Conservation (phyloP, 768 basidiomycete genomes). For the Boletus tylopilopsis region DNA sequence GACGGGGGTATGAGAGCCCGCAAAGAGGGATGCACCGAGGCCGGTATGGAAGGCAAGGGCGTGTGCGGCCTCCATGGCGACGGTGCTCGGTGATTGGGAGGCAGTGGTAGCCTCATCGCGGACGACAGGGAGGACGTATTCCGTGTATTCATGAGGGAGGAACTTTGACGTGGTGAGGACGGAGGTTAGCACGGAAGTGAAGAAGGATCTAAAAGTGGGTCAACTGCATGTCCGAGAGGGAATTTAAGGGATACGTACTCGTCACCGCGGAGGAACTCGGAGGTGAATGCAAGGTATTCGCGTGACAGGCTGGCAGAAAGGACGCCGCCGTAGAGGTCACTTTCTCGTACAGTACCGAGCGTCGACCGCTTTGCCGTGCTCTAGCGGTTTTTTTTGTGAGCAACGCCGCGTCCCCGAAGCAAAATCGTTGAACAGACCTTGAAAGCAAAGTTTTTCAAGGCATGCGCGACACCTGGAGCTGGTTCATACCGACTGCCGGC, state of each 20-base stretch:
- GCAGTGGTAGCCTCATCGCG: slow-evolving; percentile 66
- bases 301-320: slow-evolving; percentile 80
- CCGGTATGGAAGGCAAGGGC: slow-evolving; percentile 90
- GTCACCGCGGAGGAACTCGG: slow-evolving; percentile 93
- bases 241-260: slow-evolving; percentile 62
- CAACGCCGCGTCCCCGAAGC: neutral
- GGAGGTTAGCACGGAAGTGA: slow-evolving; percentile 84
- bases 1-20: slow-evolving; percentile 62
- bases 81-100: slow-evolving; percentile 53
- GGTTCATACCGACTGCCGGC: slow-evolving; percentile 88
- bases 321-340: slow-evolving; percentile 90
- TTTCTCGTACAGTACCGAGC: slow-evolving; percentile 86
- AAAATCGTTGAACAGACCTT: slow-evolving; percentile 58
- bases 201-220: slow-evolving; percentile 60
- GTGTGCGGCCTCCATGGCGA: slow-evolving; percentile 86
- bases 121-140: slow-evolving; percentile 69
- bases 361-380: slow-evolving; percentile 84
- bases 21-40: slow-evolving; percentile 88
- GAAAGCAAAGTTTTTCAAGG: slow-evolving; percentile 97
- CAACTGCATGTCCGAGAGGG: neutral
- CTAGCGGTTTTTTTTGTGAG: slow-evolving; percentile 37
- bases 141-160: slow-evolving; percentile 72
- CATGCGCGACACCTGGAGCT: slow-evolving; percentile 88
- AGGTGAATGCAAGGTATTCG: slow-evolving; percentile 90
- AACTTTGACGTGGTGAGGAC: slow-evolving; percentile 81